phyloP scores from a whole-genome alignment of 1,284 basidiomycete species.

The Porodaedalea pini region DNA sequence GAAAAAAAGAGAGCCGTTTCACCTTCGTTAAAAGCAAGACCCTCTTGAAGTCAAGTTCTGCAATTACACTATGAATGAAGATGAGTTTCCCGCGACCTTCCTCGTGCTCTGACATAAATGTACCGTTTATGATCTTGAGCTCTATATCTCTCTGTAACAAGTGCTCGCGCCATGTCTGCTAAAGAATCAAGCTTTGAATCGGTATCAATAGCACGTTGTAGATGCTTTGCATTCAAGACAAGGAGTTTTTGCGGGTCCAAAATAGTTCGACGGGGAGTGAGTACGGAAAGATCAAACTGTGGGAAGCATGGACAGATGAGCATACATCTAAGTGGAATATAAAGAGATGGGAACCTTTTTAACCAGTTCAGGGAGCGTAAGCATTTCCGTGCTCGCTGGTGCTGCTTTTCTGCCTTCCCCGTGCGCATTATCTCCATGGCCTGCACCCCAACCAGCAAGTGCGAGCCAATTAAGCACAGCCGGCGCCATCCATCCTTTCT shows the following conservation, averaged over 20 bases:
- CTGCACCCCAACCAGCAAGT: conserved; percentile 86
- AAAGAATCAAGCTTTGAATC: neutral
- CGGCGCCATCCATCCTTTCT: conserved; percentile 84
- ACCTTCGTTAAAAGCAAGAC: conserved; percentile 13
- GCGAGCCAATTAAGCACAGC: conserved; percentile 93
- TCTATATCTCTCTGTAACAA: neutral
- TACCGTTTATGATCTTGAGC: neutral
- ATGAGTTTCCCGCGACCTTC: neutral
- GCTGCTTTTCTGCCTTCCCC: conserved; percentile 31
- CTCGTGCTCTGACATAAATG: neutral
- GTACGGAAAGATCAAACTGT: conserved; percentile 65
- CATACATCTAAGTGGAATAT: neutral
- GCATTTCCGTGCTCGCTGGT: conserved; percentile 62
- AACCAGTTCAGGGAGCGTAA: conserved; percentile 65
- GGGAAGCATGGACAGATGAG: neutral
- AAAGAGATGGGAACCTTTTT: conserved; percentile 42
- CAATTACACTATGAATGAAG: neutral
- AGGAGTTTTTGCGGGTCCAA: conserved; percentile 71
- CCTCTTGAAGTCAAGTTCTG: conserved; percentile 8
- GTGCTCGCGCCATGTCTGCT: neutral
- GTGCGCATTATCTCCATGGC: conserved; percentile 30
- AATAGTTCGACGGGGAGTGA: conserved; percentile 74
- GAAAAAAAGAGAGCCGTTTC: neutral
- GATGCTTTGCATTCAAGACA: conserved; percentile 76
- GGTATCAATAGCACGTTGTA: conserved; percentile 38